These are phyloP conservation scores for Calocera viscosa DNA, from an alignment of 768 basidiomycete species.

Conservation along the genomic window DNA sequence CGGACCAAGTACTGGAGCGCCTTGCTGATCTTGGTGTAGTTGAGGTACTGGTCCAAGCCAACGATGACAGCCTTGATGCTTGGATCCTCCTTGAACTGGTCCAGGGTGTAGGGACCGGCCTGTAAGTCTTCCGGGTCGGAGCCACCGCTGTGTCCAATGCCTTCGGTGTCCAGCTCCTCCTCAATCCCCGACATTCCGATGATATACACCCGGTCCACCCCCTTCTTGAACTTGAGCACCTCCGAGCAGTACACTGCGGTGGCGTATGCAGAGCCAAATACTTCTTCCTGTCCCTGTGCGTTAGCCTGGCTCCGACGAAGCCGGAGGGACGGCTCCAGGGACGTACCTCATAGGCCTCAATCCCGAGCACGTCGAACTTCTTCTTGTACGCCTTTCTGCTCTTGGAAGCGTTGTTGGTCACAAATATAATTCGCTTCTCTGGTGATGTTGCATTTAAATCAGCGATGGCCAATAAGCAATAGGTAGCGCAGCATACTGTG, in stretches of 20 bases:
- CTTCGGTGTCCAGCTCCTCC: constrained; percentile 84
- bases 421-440: constrained; percentile 82
- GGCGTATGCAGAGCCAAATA: constrained; percentile 89
- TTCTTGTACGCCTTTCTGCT: constrained; percentile 74
- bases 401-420: constrained; percentile 96
- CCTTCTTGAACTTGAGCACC: constrained; percentile 74
- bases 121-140: constrained; percentile 78
- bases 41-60: constrained; percentile 73
- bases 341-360: constrained; percentile 73
- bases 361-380: constrained; percentile 83
- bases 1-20: constrained; percentile 79
- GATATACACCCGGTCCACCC: constrained; percentile 92
- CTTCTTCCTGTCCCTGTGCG: constrained; percentile 58
- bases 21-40: constrained; percentile 89
- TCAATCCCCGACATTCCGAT: constrained; percentile 86
- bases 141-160: constrained; percentile 67
- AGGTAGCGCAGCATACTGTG: constrained; percentile 45
- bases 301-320: neutral
- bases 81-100: constrained; percentile 60
- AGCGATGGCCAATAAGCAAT: neutral
- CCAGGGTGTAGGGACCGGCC: constrained; percentile 52
- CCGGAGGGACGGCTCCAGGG: neutral
- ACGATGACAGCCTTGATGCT: constrained; percentile 87
- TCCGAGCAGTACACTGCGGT: constrained; percentile 76
- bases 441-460: neutral